phyloP scores from a whole-genome alignment of 2,329 filamentous ascomycete species.

The Didymella keratinophila region DNA sequence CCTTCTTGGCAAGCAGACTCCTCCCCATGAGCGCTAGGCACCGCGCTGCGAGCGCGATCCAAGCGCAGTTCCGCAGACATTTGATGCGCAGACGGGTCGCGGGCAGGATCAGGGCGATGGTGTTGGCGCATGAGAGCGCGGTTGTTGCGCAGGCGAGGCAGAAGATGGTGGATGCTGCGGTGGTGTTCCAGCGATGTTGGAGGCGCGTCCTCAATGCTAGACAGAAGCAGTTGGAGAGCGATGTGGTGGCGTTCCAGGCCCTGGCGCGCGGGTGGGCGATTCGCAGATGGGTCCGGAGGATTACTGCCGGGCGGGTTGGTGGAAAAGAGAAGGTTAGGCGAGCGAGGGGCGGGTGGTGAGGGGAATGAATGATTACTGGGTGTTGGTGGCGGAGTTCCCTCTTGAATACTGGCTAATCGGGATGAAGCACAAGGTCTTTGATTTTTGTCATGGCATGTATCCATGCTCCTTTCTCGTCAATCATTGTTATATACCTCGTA shows the following conservation, averaged over 20 bases:
- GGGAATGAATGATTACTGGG: too few relatives aligned
- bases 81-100: conserved; percentile 40
- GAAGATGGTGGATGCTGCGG: conserved; percentile 52
- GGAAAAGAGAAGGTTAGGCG: conserved; percentile 48
- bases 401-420: too few relatives aligned
- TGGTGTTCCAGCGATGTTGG: conserved; percentile 57
- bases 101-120: conserved; percentile 50
- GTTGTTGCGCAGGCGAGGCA: conserved; percentile 56
- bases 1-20: conserved; percentile 67
- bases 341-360: conserved; percentile 48
- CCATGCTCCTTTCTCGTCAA: not conserved
- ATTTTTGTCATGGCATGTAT: too few relatives aligned
- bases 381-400: too few relatives aligned
- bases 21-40: conserved; percentile 59
- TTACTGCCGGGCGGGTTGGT: conserved; percentile 38
- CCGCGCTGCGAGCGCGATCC: conserved; percentile 62
- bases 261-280: conserved; percentile 53
- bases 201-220: conserved; percentile 48
- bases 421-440: too few relatives aligned
- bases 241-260: conserved; percentile 54
- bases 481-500: conserved; percentile 1
- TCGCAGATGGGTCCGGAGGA: conserved; percentile 41
- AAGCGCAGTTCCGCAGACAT: conserved; percentile 58
- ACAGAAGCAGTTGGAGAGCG: conserved; percentile 45
- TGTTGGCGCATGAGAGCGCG: conserved; percentile 57